phyloP scores from a whole-genome alignment of 78 protist species.

The Emiliania huxleyi region DNA sequence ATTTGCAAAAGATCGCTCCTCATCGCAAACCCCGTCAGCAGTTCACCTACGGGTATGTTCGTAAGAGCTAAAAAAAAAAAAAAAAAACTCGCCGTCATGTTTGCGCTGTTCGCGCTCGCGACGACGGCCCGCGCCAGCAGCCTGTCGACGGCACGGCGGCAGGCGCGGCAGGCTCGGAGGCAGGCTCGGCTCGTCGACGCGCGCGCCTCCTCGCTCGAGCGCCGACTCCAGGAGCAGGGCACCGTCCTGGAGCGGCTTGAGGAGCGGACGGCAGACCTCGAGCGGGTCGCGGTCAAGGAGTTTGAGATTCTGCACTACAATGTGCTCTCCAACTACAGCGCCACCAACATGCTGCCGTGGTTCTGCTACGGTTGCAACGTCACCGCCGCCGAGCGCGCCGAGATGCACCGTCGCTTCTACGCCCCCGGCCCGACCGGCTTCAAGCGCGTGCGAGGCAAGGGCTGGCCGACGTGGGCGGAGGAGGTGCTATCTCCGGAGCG shows the following conservation, averaged over 20 bases:
- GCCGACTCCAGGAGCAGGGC: neutral
- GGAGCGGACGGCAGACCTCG: neutral
- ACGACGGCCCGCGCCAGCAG: no score
- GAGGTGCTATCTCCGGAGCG: neutral
- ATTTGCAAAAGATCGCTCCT: no score
- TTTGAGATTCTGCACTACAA: neutral
- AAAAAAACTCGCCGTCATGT: no score
- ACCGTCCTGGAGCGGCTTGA: neutral
- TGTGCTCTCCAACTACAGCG: neutral
- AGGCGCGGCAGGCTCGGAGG: no score
- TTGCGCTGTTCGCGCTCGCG: no score
- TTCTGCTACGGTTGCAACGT: neutral
- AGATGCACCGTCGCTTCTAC: neutral
- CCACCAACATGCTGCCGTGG: neutral
- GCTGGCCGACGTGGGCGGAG: neutral
- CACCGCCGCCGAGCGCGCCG: neutral
- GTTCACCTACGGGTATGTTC: no score
- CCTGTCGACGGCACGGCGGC: no score
- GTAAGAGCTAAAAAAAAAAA: no score
- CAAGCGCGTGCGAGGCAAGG: neutral
- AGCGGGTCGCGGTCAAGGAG: neutral
- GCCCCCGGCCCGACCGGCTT: neutral
- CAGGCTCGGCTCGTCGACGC: no score
- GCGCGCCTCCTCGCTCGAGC: no score
- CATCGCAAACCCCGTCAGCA: no score